Evolutionary conservation across 768 basidiomycete species (phyloP), one percentile per base, ranked within the genome.

Genomic region (Kwoniella sp.): DNA sequence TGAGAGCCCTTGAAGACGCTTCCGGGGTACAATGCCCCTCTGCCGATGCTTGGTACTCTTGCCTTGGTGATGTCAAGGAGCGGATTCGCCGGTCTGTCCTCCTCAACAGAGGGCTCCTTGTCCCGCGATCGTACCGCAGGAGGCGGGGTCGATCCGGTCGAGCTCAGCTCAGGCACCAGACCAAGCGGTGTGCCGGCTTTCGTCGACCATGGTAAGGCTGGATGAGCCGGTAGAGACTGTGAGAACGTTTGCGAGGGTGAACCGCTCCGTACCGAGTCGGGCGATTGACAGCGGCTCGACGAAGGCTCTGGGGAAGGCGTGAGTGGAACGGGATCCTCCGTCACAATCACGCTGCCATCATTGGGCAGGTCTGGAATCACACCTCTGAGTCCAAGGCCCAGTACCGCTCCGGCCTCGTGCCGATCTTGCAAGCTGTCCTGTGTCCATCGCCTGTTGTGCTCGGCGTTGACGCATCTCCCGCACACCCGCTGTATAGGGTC

Each of bases 1-100:
- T 98, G 93, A 0, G 88, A 90, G 2, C 93, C 93, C 54, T 83
- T 80, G 73, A 92, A 98, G 14, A 81, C 79, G 33, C 89, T 86
- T 2, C 93, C 93, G 26, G 92, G 86, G 74, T 91, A 88, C 12
- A 74, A 46, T n/a, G 65, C 62, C 1, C 72, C 72, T 53, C 70
- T 37, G 10, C 70, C 70, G 14, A 50, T 37, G 23, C 53, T 64
- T 1, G 70, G 60, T 10, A 67, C 47, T 29, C 67, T 48, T 5
- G 56, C 27, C 20, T 47, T 55, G 17, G 59, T 59, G 5, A 71
- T 51, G 33, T 73, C 72, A 14, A 73, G 46, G 12, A 73, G 34
- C 5, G 72, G 72, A 48, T 71, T 71, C 3, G 62, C 57, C 22
- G 53, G 50, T 36, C 54, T 25, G 25, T 60, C 56, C 19, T 43